Percentiles rank a stretch among this genome's conserved stretches.
phyloP scores from a whole-genome alignment of 2,329 filamentous ascomycete genomes.

The Sporothrix globosa region DNA sequence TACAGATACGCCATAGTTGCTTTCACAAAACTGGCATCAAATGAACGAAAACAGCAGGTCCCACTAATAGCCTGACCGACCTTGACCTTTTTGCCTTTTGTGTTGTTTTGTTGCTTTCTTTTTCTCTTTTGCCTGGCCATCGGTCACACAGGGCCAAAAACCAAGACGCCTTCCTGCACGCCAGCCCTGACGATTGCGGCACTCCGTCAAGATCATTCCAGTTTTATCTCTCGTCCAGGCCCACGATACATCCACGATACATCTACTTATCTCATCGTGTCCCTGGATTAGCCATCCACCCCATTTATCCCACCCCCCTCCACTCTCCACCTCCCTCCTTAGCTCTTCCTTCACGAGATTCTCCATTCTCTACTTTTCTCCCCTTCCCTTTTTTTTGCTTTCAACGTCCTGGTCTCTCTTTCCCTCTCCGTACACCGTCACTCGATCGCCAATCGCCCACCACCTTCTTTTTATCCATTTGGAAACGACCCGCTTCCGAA shows the following conservation, averaged over 20 bases:
- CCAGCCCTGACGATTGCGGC: constrained; percentile 23
- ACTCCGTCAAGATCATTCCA: constrained; percentile 18
- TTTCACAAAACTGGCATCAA: background rate
- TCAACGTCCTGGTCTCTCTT: background rate
- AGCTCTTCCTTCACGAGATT: background rate
- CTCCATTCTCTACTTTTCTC: background rate
- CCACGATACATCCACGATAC: constrained; percentile 23
- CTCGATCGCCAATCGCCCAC: background rate
- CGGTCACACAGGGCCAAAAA: background rate
- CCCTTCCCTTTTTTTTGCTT: background rate
- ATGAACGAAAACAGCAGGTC: constrained; percentile 15
- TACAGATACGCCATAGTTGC: constrained; percentile 4
- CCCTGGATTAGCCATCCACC: constrained; percentile 24
- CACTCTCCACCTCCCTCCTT: background rate
- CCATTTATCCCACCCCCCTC: constrained; percentile 18
- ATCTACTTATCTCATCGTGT: constrained; percentile 28
- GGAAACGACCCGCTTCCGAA: constrained; percentile 14
- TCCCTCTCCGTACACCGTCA: background rate
- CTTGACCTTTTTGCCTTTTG: constrained; percentile 20
- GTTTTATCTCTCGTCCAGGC: constrained; percentile 26
- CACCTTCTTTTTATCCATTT: background rate
- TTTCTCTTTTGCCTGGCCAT: background rate
- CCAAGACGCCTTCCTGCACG: constrained; percentile 20
- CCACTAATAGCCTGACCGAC: constrained; percentile 25
- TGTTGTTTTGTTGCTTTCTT: constrained; percentile 6